Evolutionary conservation across 2,329 filamentous ascomycete species (phyloP).

Genomic region (Sporothrix globosa): DNA sequence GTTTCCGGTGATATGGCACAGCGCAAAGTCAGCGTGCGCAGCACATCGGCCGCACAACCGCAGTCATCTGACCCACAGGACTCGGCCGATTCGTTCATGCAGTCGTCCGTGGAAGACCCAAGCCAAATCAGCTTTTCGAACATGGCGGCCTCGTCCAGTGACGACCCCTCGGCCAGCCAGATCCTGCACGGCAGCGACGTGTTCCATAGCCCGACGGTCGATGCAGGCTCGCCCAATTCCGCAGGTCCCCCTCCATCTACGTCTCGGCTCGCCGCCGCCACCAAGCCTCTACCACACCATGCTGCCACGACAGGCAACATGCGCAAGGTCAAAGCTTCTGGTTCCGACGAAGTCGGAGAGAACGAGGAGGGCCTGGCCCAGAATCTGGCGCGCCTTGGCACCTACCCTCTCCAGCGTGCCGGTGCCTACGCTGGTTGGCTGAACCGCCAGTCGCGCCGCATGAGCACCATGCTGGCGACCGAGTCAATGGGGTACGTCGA

Average conservation of each 20-base stretch:
- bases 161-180: constrained; percentile 86
- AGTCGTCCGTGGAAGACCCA: constrained; percentile 69
- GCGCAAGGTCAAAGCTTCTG: constrained; percentile 28
- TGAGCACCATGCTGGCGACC: constrained; percentile 80
- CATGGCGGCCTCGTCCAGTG: constrained; percentile 67
- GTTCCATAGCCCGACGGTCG: constrained; percentile 76
- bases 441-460: constrained; percentile 74
- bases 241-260: not conserved
- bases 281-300: constrained; percentile 37
- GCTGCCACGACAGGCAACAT: constrained; percentile 49
- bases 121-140: constrained; percentile 65
- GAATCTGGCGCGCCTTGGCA: constrained; percentile 62
- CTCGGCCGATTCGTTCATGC: constrained; percentile 74
- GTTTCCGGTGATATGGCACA: not conserved
- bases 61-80: constrained; percentile 57
- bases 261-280: not conserved
- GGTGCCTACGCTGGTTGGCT: constrained; percentile 82
- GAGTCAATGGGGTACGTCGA: constrained; percentile 97
- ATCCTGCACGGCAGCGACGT: constrained; percentile 86
- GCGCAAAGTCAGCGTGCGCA: not conserved
- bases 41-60: not conserved
- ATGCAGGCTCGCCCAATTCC: not conserved
- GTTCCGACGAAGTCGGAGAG: constrained; percentile 34
- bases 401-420: constrained; percentile 81
- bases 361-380: constrained; percentile 50